phyloP scores from a whole-genome alignment of 192 early-diverging fungal species.

The Umbelopsis sp. region DNA sequence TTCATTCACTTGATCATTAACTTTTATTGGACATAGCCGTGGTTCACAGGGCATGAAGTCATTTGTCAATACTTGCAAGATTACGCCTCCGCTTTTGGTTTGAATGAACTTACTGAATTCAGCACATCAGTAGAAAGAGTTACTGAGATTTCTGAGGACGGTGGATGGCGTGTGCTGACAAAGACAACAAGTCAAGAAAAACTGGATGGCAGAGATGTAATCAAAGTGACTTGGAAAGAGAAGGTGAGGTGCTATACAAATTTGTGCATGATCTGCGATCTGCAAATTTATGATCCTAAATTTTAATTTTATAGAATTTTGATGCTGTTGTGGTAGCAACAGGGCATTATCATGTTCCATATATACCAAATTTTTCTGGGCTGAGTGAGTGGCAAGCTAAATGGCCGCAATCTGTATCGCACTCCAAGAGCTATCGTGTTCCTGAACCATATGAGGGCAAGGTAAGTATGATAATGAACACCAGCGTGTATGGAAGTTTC shows the following conservation, averaged over 20 bases:
- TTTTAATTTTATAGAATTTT: constrained; percentile 17
- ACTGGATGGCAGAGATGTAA: background rate
- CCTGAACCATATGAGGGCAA: constrained; percentile 22
- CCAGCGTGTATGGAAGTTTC: background rate
- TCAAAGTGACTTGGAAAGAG: constrained; percentile 9
- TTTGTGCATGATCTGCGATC: background rate
- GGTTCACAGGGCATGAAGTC: constrained; percentile 12
- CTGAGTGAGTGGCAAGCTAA: constrained; percentile 18
- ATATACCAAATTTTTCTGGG: constrained; percentile 42
- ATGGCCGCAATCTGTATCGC: constrained; percentile 12
- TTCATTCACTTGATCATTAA: background rate
- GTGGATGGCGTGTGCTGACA: constrained; percentile 17
- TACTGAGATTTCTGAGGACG: background rate
- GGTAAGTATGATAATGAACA: background rate
- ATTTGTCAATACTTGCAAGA: constrained; percentile 19
- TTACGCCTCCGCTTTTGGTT: constrained; percentile 7
- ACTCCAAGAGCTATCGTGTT: constrained; percentile 22
- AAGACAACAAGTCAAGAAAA: background rate
- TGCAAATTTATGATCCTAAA: background rate
- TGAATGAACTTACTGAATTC: constrained; percentile 22
- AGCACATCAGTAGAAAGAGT: constrained; percentile 24
- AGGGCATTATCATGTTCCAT: constrained; percentile 41
- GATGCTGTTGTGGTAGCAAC: constrained; percentile 46
- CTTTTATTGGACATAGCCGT: background rate
- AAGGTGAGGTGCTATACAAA: background rate